A percentile compares a stretch with the other conserved stretches of the same genome.
These are phyloP conservation scores for Nematodospora valgi DNA, from an alignment of 805 yeast genomes.

Conservation along the genomic window DNA sequence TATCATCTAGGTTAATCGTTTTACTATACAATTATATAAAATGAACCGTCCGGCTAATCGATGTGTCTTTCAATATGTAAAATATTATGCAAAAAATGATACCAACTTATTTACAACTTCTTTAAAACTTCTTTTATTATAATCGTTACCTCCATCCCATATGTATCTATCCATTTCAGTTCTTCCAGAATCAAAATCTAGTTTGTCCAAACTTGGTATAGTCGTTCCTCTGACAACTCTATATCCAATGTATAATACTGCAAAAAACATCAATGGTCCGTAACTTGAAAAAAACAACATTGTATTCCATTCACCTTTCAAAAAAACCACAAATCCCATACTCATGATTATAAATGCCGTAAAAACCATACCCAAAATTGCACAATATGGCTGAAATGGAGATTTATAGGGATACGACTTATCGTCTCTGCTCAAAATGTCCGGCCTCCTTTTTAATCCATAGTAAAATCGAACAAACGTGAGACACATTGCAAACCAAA, in stretches of 20 bases:
- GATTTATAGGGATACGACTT: conserved; percentile 65
- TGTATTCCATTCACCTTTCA: conserved; percentile 55
- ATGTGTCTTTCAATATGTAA: too few relatives aligned
- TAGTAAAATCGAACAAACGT: conserved; percentile 62
- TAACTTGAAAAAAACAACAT: conserved; percentile 63
- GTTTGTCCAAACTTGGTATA: conserved; percentile 63
- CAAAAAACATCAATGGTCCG: conserved; percentile 55
- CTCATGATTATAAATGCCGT: conserved; percentile 47
- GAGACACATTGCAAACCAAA: conserved; percentile 74
- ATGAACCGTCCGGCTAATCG: too few relatives aligned
- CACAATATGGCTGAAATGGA: conserved; percentile 67
- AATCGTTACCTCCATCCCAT: conserved; percentile 71
- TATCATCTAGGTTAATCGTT: too few relatives aligned
- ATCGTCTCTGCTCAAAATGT: conserved; percentile 61
- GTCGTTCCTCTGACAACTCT: conserved; percentile 60
- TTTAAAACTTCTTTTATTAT: conserved; percentile 29
- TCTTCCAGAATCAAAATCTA: conserved; percentile 82
- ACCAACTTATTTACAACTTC: conserved; percentile 30
- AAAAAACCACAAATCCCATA: conserved; percentile 63
- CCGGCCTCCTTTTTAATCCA: conserved; percentile 59
- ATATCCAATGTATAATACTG: conserved; percentile 50
- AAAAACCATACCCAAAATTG: conserved; percentile 59
- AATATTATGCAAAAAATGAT: conserved; percentile 30
- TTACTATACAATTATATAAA: too few relatives aligned
- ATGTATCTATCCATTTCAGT: conserved; percentile 76